phyloP scores from a whole-genome alignment of 2,329 filamentous ascomycete species.

The Paracorniculantispora psalliotae region DNA sequence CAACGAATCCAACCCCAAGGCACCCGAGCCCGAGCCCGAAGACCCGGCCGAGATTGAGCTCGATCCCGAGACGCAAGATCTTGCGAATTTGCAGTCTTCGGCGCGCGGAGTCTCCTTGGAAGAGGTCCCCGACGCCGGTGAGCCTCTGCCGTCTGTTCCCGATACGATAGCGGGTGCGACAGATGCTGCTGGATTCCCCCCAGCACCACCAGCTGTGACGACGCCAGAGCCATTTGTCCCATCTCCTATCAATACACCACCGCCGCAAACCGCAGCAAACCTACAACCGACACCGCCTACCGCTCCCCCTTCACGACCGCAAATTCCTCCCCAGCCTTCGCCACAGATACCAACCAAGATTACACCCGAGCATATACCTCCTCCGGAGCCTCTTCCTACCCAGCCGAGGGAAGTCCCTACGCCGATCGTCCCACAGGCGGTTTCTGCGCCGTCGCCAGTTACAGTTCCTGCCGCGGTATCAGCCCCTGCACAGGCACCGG shows the following conservation, averaged over 20 bases:
- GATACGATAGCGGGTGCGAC: constrained; percentile 11
- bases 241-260: constrained; percentile 3
- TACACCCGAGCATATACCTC: constrained; percentile 21
- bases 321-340: constrained; percentile 25
- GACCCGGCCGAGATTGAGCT: constrained; percentile 32
- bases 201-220: constrained; percentile 22
- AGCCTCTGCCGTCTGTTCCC: constrained; percentile 19
- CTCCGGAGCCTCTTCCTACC: constrained; percentile 17
- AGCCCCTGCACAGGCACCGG: constrained; percentile 13
- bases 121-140: constrained; percentile 45
- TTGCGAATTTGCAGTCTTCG: constrained; percentile 30
- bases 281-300: not conserved
- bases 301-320: constrained; percentile 15
- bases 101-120: constrained; percentile 46
- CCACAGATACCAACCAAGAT: constrained; percentile 24
- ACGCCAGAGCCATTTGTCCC: constrained; percentile 14
- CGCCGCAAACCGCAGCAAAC: not conserved
- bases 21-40: constrained; percentile 36
- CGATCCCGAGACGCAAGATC: constrained; percentile 59
- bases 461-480: constrained; percentile 12
- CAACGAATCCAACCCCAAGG: constrained; percentile 80
- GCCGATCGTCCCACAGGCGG: constrained; percentile 18
- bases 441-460: constrained; percentile 9
- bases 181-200: constrained; percentile 23
- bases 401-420: constrained; percentile 18